Percentiles rank a stretch among this genome's conserved stretches.
These are phyloP conservation scores for Lagenidium giganteum DNA, from an alignment of 352 stramenopile species.

Conservation along the genomic window DNA sequence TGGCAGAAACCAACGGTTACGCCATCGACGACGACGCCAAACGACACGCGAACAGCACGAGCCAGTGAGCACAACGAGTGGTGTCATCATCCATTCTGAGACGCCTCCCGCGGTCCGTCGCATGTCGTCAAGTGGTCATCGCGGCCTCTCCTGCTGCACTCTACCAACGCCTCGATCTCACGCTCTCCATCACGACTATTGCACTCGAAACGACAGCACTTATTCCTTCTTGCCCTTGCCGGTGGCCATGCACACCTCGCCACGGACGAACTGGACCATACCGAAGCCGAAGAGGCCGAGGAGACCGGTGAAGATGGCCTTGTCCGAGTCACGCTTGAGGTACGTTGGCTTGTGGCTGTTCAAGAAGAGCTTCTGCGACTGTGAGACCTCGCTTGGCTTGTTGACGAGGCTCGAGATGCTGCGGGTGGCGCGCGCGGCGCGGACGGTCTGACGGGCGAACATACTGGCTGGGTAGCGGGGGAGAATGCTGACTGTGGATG, in stretches of 20 bases:
- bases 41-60: no score
- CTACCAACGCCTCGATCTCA: no score
- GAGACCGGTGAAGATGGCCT: conserved; percentile 28
- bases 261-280: conserved; percentile 50
- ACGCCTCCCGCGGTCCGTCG: no score
- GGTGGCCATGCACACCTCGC: conserved; percentile 69
- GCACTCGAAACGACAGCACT: conserved; percentile 9
- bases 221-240: conserved; percentile 70
- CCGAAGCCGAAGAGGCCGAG: conserved; percentile 40
- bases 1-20: no score
- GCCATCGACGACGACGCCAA: no score
- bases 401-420: conserved; percentile 57
- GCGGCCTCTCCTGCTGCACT: no score
- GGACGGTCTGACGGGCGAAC: conserved; percentile 49
- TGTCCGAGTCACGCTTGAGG: conserved; percentile 60
- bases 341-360: conserved; percentile 56
- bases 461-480: conserved; percentile 21
- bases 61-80: no score
- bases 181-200: no score
- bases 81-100: no score
- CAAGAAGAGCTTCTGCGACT: conserved; percentile 68
- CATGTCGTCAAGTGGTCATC: no score
- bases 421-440: conserved; percentile 25
- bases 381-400: conserved; percentile 52
- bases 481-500: background rate